Conservation (phyloP, 202 grass and related monocot species). For the Cymbopogon flexuosus region DNA sequence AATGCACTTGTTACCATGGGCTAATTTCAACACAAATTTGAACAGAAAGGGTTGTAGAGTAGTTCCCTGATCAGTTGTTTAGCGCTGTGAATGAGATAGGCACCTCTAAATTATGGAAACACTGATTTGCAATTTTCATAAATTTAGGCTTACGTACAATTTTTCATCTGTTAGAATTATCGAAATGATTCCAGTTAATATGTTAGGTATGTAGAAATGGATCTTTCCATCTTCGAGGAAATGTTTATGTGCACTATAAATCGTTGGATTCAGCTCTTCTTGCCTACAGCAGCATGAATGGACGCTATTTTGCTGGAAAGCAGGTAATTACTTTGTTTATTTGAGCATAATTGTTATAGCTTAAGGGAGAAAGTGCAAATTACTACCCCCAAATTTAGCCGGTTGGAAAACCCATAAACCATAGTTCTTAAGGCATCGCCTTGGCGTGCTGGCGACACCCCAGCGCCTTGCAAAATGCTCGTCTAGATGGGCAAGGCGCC, state of each 20-base stretch:
- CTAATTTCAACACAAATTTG: neutral
- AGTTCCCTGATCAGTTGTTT: neutral
- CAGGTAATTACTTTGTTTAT: constrained; percentile 47
- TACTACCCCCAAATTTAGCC: neutral
- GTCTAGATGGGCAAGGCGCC: no score
- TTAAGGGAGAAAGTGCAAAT: neutral
- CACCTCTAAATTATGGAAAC: constrained; percentile 1
- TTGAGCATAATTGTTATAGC: constrained; percentile 1
- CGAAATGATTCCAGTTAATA: constrained; percentile 17
- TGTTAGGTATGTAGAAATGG: constrained; percentile 91
- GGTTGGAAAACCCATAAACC: neutral
- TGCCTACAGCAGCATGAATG: constrained; percentile 82
- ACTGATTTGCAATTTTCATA: neutral
- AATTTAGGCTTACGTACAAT: neutral
- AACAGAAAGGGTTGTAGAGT: neutral
- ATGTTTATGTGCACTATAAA: constrained; percentile 89
- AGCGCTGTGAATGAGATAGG: neutral
- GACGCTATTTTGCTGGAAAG: constrained; percentile 87
- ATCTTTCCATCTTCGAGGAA: constrained; percentile 90
- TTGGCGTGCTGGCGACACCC: no score
- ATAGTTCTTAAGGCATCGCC: no score
- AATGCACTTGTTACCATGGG: neutral
- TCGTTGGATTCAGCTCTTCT: constrained; percentile 85
- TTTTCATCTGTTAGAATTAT: neutral
- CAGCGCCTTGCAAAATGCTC: no score